Conservation (phyloP, 169 alveolate genomes). For the Plasmodium relictum region DNA sequence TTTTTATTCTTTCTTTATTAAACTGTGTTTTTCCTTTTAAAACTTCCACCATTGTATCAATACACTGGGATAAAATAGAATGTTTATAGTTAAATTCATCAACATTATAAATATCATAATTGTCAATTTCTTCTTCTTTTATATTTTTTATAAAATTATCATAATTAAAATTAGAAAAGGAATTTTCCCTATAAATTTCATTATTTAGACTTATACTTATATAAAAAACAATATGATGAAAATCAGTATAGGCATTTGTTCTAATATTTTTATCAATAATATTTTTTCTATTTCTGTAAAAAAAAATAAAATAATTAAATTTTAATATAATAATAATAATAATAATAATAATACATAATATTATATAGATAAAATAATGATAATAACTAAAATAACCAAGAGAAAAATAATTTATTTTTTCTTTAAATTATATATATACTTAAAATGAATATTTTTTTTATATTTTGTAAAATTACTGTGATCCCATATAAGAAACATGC, state of each 20-base stretch:
- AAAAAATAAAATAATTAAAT: neutral
- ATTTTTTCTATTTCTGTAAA: constrained; percentile 23
- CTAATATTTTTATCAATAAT: constrained; percentile 82
- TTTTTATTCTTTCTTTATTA: constrained; percentile 83
- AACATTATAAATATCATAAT: constrained; percentile 55
- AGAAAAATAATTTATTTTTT: too few relatives aligned
- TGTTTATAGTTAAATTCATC: constrained; percentile 76
- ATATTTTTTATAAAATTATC: constrained; percentile 28
- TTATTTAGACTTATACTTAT: constrained; percentile 82
- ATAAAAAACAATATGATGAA: constrained; percentile 90
- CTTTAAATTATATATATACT: too few relatives aligned
- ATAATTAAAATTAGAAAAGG: constrained; percentile 10
- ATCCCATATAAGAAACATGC: constrained; percentile 91
- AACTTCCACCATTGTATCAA: constrained; percentile 73
- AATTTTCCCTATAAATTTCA: constrained; percentile 46
- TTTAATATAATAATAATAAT: too few relatives aligned
- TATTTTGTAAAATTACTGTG: constrained; percentile 70
- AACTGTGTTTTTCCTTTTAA: constrained; percentile 84
- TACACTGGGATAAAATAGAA: constrained; percentile 60
- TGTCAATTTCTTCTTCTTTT: constrained; percentile 64
- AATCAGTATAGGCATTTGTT: constrained; percentile 91
- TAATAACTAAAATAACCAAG: too few relatives aligned
- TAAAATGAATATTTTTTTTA: too few relatives aligned
- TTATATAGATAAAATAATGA: neutral
- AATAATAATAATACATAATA: neutral